Conservation (phyloP, 257 asterid genomes). For the Solanum corneliomulleri region DNA sequence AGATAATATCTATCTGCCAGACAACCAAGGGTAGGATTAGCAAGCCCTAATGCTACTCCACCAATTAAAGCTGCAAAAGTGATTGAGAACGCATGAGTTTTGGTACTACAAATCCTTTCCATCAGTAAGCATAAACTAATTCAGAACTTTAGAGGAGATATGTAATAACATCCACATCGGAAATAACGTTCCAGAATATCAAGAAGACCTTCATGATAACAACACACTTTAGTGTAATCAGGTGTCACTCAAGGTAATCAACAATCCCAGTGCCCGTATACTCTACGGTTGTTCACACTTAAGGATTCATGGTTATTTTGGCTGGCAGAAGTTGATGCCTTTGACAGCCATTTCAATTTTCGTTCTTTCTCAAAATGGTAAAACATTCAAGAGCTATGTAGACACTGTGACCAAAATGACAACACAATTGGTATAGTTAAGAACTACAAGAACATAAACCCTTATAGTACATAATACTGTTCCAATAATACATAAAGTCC, state of each 20-base stretch:
- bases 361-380: not conserved
- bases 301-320: not conserved
- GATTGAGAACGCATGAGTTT: not conserved
- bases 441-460: not conserved
- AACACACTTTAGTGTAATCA: not conserved
- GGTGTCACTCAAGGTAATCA: not conserved
- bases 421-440: not conserved
- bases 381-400: not conserved
- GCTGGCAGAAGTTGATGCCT: not conserved
- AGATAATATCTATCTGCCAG: slow-evolving; percentile 60
- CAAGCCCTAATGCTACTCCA: slow-evolving; percentile 79
- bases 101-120: not conserved
- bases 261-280: not conserved
- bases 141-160: not conserved
- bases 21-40: slow-evolving; percentile 80
- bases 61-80: slow-evolving; percentile 61
- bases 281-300: not conserved
- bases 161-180: not conserved
- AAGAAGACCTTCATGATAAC: not conserved
- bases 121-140: not conserved
- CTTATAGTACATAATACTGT: not conserved
- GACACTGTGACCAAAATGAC: not conserved
- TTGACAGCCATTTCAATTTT: not conserved
- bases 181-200: not conserved
- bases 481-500: not conserved